Base-by-base conservation (phyloP, 2,329 filamentous ascomycete species). In the Chaetomium globosum region DNA sequence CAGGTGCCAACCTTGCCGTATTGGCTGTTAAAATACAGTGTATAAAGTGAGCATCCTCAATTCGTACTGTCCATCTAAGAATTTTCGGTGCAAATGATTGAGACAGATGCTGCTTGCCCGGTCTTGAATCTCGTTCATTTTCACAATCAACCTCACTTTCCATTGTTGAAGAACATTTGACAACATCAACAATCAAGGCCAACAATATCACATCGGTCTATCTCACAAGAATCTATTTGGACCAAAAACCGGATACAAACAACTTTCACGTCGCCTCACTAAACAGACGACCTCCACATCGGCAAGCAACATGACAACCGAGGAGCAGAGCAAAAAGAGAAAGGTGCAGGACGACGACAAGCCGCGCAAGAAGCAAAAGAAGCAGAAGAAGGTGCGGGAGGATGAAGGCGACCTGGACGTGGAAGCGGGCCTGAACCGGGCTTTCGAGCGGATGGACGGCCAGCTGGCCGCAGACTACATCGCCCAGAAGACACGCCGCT, bases 391-490 rank as follows among this genome's bases (percentile, higher is more conserved):
- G 73, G 78, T 79, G 61, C 80, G 84, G 65, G 71, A 80, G 51
- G 82, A 86, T 51, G 85, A 88, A 56, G 81, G 80, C 28, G 78
- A 83, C 31, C 76, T 89, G 65, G 87, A 92, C 74, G 83, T 87
- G 52, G 87, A 92, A 72, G 85, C 89, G 39, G 89, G 89, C 7
- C 80, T 97, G 70, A 96, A 97, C 78, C 87, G 86, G 69, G 86
- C 90, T 3, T 91, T 97, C 75, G 86, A 87, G 53, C 86, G 87
- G 67, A 93, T 97, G 89, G 92, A 97, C 76, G 89, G 87, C 66
- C 86, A 89, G 70, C 82, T 97, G 51, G 80, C 97, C 55, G 91
- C 93, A 1, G 94, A 97, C 75, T 88, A 97, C 75, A 82, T 97
- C 67, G 90, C 90, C 7, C 89, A 95, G 74, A 87, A 90, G 74